phyloP scores from a whole-genome alignment of 2,329 filamentous ascomycete species.

The Apiospora phragmitis region DNA sequence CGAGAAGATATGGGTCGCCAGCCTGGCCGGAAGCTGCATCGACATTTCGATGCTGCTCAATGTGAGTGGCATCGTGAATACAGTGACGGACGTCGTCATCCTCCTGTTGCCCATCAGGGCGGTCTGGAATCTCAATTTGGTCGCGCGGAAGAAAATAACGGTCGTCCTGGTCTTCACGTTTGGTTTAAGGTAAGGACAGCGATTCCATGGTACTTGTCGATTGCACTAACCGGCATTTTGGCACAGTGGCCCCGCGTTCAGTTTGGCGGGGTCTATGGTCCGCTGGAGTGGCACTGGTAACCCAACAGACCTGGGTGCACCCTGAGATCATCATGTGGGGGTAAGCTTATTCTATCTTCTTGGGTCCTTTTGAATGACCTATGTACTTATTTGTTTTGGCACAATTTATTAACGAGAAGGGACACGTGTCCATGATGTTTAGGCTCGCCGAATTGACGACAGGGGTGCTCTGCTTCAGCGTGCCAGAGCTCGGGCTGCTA shows the following conservation, averaged over 20 bases:
- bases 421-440: background rate
- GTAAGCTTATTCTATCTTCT: constrained; percentile 9
- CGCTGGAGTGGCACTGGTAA: constrained; percentile 14
- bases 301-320: constrained; percentile 18
- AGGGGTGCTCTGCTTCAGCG: constrained; percentile 19
- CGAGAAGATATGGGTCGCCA: background rate
- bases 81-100: background rate
- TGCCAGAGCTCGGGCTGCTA: constrained; percentile 18
- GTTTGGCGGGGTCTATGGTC: constrained; percentile 13
- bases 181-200: background rate
- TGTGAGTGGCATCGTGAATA: background rate
- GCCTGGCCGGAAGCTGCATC: background rate
- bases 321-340: constrained; percentile 21
- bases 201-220: too few relatives aligned
- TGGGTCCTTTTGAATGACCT: background rate
- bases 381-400: background rate
- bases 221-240: background rate
- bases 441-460: constrained; percentile 18
- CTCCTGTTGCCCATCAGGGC: background rate
- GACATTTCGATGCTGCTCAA: background rate
- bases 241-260: constrained; percentile 9
- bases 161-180: background rate
- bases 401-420: background rate
- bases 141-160: background rate
- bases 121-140: background rate